Base-by-base conservation (phyloP, 164 flowering plant genomes). In the Stephania cephalantha region DNA sequence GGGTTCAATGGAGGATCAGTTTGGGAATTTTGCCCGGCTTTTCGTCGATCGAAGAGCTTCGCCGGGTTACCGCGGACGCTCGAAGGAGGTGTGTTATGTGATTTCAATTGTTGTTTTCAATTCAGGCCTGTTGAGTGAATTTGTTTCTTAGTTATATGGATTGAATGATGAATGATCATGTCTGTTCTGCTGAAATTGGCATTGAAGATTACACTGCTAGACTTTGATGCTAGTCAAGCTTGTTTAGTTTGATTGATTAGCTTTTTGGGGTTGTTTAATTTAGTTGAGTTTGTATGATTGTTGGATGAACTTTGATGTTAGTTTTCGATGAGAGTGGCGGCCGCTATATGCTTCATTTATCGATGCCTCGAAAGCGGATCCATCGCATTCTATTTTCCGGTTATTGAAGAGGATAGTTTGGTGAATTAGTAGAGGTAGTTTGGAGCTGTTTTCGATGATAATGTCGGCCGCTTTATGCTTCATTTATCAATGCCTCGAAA, bases 1-100 rank as follows among this genome's bases (percentile, higher is more conserved):
- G 99, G 50, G 93, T 95, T 6, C 88, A 75, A 75, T 95, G 99
- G 99, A 90, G 99, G 30, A 85, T 95, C 45, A 83, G 89, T 87
- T 88, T 95, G 66, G 94, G 96, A 78, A 84, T 91, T 84, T 84
- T 93, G 80, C 97, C 97, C 0, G 79, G 87, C 69, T 82, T 84
- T 79, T 76, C 88, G 75, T 83, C 90, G 7, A 74, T 88, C 22
- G 97, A 90, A 73, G 90, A 91, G 80, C 93, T 93, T 75, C 97
- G 99, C 15, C 88, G 95, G 1, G 93, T 90, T 25, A 87, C 98
- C 0, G 98, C 99, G 18, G 90, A 95, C 84, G 86, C 87, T 77
- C 79, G 98, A 7, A 81, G 99, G 73, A 90, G 95, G 99, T 93
- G 81, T 8, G 13, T 13, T 30, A 25, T 58, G 53, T 17, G 42